Conservation (phyloP, 805 yeast genomes). For the Candida nemodendra region DNA sequence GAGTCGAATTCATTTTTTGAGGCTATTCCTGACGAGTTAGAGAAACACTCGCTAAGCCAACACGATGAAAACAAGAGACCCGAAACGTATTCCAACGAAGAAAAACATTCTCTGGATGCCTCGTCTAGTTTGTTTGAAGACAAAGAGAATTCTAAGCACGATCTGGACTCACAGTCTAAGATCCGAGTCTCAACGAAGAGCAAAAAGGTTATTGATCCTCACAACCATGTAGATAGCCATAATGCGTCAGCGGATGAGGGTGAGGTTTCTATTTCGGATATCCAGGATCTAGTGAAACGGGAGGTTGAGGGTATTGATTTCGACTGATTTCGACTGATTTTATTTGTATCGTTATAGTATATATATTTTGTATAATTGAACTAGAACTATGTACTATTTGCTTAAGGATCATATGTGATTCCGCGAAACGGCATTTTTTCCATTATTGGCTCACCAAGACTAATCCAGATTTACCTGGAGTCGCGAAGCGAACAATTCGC, state of each 20-base stretch:
- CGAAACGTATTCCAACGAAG: background rate
- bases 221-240: background rate
- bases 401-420: too few species aligned
- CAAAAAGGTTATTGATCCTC: background rate
- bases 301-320: slow-evolving; percentile 21
- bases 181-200: background rate
- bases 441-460: too few species aligned
- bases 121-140: background rate
- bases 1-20: slow-evolving; percentile 5
- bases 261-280: slow-evolving; percentile 17
- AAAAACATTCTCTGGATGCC: background rate
- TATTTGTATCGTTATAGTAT: background rate
- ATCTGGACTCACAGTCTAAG: background rate
- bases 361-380: too few species aligned
- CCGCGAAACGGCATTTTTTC: too few species aligned
- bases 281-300: slow-evolving; percentile 19
- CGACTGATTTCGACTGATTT: slow-evolving; percentile 7
- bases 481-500: too few species aligned
- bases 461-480: too few species aligned
- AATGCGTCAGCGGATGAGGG: background rate
- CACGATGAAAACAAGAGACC: background rate
- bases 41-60: background rate
- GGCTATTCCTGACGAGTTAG: background rate
- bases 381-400: too few species aligned
- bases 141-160: background rate